These are phyloP conservation scores for Fusarium sp. DNA, from an alignment of 2,329 filamentous ascomycete genomes.

Conservation along the genomic window DNA sequence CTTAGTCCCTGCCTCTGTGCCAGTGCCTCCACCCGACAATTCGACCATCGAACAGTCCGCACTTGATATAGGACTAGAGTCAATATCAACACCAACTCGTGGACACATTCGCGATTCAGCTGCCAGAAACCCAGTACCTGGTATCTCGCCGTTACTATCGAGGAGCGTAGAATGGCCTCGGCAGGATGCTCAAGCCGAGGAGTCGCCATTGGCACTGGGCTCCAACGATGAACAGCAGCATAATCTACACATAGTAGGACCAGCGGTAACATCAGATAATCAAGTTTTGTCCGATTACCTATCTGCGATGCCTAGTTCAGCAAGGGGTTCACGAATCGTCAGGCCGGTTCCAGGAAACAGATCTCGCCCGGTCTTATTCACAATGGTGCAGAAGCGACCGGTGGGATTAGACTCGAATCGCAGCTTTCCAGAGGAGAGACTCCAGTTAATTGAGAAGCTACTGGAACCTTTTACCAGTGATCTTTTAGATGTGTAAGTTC, in stretches of 20 bases:
- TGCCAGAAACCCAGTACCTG: not conserved
- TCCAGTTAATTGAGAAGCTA: constrained; percentile 69
- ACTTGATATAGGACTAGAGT: not conserved
- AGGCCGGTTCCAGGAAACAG: constrained; percentile 49
- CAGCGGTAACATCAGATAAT: constrained; percentile 69
- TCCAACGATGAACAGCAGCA: constrained; percentile 55
- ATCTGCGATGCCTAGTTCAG: constrained; percentile 50
- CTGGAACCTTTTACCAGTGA: constrained; percentile 66
- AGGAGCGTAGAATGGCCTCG: constrained; percentile 7
- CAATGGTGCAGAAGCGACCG: constrained; percentile 60
- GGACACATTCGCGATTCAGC: not conserved
- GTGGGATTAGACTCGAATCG: constrained; percentile 56
- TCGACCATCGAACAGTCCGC: not conserved
- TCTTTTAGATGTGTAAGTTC: constrained; percentile 61
- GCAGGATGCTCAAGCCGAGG: constrained; percentile 24
- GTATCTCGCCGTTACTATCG: not conserved
- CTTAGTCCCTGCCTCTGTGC: not conserved
- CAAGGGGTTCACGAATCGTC: constrained; percentile 48
- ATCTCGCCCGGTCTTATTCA: constrained; percentile 60
- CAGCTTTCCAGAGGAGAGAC: constrained; percentile 59
- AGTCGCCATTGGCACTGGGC: constrained; percentile 48
- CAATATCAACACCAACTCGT: not conserved
- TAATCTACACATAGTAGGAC: constrained; percentile 68
- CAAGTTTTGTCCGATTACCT: constrained; percentile 72
- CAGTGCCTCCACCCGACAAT: not conserved